These are phyloP conservation scores for Exsudoporus frostii DNA, from an alignment of 768 basidiomycete genomes.

Conservation along the genomic window DNA sequence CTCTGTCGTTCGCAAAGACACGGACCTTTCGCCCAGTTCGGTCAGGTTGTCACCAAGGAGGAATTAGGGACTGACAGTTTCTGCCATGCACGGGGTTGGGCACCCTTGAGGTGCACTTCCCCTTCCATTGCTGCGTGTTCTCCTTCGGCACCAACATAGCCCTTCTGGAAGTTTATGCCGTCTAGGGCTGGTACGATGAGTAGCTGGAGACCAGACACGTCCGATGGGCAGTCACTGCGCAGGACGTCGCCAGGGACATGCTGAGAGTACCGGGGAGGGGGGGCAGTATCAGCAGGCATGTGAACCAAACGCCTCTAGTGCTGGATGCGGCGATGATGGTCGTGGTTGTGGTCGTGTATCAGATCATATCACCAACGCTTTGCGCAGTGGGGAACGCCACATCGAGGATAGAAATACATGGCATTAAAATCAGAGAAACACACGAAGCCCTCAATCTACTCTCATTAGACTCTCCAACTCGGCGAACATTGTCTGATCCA, in stretches of 20 bases:
- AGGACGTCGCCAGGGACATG: slow-evolving; percentile 33
- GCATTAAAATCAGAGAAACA: slow-evolving; percentile 8
- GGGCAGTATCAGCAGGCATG: slow-evolving; percentile 41
- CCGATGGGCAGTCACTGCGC: slow-evolving; percentile 13
- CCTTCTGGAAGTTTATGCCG: slow-evolving; percentile 78
- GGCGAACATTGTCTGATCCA: slow-evolving; percentile 71
- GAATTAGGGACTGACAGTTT: slow-evolving; percentile 58
- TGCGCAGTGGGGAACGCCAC: slow-evolving; percentile 11
- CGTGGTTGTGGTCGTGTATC: not conserved
- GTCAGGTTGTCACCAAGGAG: slow-evolving; percentile 12
- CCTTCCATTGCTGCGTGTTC: slow-evolving; percentile 84
- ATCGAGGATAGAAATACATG: slow-evolving; percentile 3
- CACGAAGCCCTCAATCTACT: slow-evolving; percentile 44
- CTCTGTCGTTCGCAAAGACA: slow-evolving; percentile 67
- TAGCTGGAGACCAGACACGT: slow-evolving; percentile 51
- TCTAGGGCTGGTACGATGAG: slow-evolving; percentile 71
- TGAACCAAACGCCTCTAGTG: not conserved
- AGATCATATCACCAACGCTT: not conserved
- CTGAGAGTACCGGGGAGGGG: slow-evolving; percentile 63
- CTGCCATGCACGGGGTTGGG: slow-evolving; percentile 53
- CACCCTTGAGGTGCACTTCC: slow-evolving; percentile 81
- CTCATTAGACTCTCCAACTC: slow-evolving; percentile 79
- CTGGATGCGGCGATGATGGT: slow-evolving; percentile 1
- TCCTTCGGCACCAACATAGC: slow-evolving; percentile 79
- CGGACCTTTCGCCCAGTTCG: slow-evolving; percentile 42